These are phyloP conservation scores for Penstemon newberryi DNA, from an alignment of 257 asterid species.

Conservation along the genomic window DNA sequence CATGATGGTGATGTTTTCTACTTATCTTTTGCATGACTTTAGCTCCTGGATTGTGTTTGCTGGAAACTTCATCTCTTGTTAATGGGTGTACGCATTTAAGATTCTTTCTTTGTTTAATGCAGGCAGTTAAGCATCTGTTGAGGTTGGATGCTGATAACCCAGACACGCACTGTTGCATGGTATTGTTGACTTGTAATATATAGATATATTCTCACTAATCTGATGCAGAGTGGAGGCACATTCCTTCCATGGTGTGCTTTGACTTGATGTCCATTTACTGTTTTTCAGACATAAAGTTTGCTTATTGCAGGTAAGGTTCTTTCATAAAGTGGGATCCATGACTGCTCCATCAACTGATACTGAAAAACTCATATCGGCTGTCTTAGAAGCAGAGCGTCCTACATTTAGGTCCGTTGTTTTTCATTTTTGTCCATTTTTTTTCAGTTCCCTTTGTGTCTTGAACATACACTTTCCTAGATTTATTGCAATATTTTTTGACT, in stretches of 20 bases:
- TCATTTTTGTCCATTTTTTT: too few relatives aligned
- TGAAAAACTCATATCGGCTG: slow-evolving; percentile 78
- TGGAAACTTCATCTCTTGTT: slow-evolving; percentile 12
- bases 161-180: slow-evolving; percentile 88
- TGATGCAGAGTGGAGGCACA: too few relatives aligned
- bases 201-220: too few relatives aligned
- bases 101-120: slow-evolving; percentile 28
- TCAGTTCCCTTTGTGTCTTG: neutral
- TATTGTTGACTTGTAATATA: slow-evolving; percentile 38
- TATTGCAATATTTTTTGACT: neutral
- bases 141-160: slow-evolving; percentile 79
- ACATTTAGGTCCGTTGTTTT: slow-evolving; percentile 55
- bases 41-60: slow-evolving; percentile 8
- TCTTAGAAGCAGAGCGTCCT: slow-evolving; percentile 79
- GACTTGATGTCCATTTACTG: too few relatives aligned
- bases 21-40: neutral
- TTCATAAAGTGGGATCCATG: slow-evolving; percentile 73
- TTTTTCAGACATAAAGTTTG: neutral
- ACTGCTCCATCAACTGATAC: slow-evolving; percentile 65
- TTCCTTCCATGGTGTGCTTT: too few relatives aligned
- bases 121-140: slow-evolving; percentile 85
- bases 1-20: too few relatives aligned
- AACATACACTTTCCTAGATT: neutral
- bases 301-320: slow-evolving; percentile 70
- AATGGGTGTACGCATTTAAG: slow-evolving; percentile 17